Percentiles rank a stretch among this genome's conserved stretches.
Conservation (phyloP, 2,329 filamentous ascomycete genomes). For the Mycosphaerella sp. region DNA sequence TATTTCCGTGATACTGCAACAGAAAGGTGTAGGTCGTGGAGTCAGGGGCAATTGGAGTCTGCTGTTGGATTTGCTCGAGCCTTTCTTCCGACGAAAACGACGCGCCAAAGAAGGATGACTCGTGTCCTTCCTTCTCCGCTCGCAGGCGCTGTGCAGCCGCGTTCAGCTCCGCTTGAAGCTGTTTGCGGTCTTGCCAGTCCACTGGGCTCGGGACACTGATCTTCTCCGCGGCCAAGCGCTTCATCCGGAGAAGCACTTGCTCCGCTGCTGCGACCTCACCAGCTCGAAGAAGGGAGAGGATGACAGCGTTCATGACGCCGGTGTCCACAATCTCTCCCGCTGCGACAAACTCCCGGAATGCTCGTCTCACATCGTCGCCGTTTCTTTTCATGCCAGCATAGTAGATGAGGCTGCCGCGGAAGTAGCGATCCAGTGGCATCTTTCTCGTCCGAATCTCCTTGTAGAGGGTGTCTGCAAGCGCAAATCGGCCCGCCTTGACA, state of each 20-base stretch:
- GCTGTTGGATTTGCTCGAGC: slow-evolving; percentile 54
- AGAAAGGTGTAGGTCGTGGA: slow-evolving; percentile 73
- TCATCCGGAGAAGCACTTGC: slow-evolving; percentile 79
- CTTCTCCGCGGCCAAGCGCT: slow-evolving; percentile 48
- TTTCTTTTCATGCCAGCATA: slow-evolving; percentile 73
- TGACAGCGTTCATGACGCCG: slow-evolving; percentile 76
- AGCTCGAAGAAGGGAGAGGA: slow-evolving; percentile 67
- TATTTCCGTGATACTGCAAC: slow-evolving; percentile 64
- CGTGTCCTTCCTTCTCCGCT: slow-evolving; percentile 45
- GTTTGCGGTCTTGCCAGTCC: slow-evolving; percentile 39
- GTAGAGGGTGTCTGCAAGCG: slow-evolving; percentile 76
- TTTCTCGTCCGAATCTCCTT: slow-evolving; percentile 69
- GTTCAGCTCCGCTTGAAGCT: slow-evolving; percentile 45
- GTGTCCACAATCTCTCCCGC: slow-evolving; percentile 85
- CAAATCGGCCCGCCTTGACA: slow-evolving; percentile 75
- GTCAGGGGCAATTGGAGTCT: slow-evolving; percentile 64
- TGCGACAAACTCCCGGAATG: slow-evolving; percentile 77
- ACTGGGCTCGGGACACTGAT: slow-evolving; percentile 28
- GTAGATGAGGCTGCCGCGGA: slow-evolving; percentile 74
- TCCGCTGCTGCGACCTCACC: slow-evolving; percentile 72
- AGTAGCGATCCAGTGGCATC: slow-evolving; percentile 66
- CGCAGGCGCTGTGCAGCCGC: slow-evolving; percentile 39
- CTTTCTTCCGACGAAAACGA: slow-evolving; percentile 20
- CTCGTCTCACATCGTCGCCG: slow-evolving; percentile 63
- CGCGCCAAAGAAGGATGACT: slow-evolving; percentile 39